Evolutionary conservation across 2,329 filamentous ascomycete species (phyloP).

Genomic region (Fusarium sp.): DNA sequence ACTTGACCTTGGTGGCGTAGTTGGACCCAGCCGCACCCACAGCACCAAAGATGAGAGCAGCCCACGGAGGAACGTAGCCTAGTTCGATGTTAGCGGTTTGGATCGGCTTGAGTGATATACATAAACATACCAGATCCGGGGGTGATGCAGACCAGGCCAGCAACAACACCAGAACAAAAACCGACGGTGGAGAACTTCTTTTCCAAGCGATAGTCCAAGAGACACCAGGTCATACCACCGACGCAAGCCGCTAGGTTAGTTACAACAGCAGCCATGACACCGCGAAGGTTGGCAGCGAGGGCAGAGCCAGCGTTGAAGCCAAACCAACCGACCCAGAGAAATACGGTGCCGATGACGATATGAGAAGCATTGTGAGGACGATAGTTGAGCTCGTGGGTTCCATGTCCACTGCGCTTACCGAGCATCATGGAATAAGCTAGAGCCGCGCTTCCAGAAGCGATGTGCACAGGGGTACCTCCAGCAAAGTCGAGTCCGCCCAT

Average conservation of each 20-base stretch:
- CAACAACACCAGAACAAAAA: constrained; percentile 91
- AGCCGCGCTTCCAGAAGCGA: constrained; percentile 83
- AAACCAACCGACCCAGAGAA: constrained; percentile 96
- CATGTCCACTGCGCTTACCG: constrained; percentile 84
- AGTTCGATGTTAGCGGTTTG: constrained; percentile 23
- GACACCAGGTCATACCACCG: constrained; percentile 88
- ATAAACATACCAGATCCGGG: constrained; percentile 76
- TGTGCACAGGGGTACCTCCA: constrained; percentile 90
- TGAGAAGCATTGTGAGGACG: constrained; percentile 93
- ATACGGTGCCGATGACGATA: constrained; percentile 91
- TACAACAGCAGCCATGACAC: constrained; percentile 86
- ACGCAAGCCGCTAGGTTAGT: constrained; percentile 87
- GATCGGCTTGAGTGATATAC: neutral
- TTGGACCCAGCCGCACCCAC: constrained; percentile 83
- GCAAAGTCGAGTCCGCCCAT: constrained; percentile 90
- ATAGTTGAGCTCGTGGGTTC: constrained; percentile 89
- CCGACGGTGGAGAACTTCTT: constrained; percentile 93
- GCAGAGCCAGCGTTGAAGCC: constrained; percentile 93
- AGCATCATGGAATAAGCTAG: constrained; percentile 93
- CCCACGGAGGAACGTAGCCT: constrained; percentile 84
- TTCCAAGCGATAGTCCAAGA: constrained; percentile 89
- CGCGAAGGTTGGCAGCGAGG: constrained; percentile 81
- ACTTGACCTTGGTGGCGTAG: constrained; percentile 92
- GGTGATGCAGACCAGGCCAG: constrained; percentile 88
- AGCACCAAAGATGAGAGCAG: constrained; percentile 81